Conservation (phyloP, 495 filamentous ascomycete species). For the Penicillium tannophilum region DNA sequence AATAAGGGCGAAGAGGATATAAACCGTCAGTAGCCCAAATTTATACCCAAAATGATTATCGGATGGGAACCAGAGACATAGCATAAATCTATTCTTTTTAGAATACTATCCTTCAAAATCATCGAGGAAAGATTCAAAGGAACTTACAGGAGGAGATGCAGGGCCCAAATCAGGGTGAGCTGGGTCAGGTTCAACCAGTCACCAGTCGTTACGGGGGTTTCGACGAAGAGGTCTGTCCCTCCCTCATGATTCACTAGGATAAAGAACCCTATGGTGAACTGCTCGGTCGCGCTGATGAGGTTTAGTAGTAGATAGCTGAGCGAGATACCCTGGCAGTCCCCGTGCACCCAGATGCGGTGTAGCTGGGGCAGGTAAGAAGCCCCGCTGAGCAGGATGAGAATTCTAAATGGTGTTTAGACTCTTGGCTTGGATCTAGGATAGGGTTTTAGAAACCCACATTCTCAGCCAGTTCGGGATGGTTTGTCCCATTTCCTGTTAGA, state of each 20-base stretch:
- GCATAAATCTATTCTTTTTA: no score
- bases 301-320: background rate
- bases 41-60: no score
- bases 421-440: background rate
- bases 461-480: background rate
- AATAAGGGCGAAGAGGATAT: background rate
- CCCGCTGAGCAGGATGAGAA: background rate
- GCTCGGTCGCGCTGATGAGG: background rate
- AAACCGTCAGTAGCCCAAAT: no score
- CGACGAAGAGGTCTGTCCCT: background rate
- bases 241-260: background rate
- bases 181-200: background rate
- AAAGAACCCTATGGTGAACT: background rate
- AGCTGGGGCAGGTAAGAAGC: background rate
- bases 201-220: background rate
- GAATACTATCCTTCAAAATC: no score
- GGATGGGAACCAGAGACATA: no score
- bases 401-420: background rate
- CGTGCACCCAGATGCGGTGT: background rate
- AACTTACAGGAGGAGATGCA: no score
- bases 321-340: background rate
- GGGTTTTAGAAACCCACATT: background rate
- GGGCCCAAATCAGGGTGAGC: background rate
- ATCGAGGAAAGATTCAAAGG: no score
- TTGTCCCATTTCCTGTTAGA: background rate